Base-by-base conservation (phyloP, 345 rosid genomes). In the Cardiospermum halicacabum region DNA sequence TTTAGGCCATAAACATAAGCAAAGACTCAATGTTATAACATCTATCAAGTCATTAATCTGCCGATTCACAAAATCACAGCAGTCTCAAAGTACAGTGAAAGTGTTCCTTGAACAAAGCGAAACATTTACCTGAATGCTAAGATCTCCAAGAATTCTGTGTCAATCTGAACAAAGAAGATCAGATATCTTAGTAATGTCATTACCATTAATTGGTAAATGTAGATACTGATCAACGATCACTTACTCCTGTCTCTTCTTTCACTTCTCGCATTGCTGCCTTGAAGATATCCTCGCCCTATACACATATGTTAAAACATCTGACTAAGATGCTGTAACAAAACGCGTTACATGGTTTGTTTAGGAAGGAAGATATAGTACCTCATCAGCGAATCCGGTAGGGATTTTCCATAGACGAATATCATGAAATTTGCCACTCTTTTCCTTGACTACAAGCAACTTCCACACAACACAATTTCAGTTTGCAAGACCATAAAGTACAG, bases 201-300 rank as follows among this genome's bases (percentile, higher is more conserved):
- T 7, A 40, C 47, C 49, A 21, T 48, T 15, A 21, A 19, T 25
- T 15, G 32, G 24, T 24, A 58, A 53, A 62, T 8, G 26, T 63
- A 30, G 25, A 55, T 51, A 11, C 28, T 30, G 19, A 49, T 43
- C 32, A 36, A 53, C 30, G 12, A 62, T 37, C 57, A 69, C 92
- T 73, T 75, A 88, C 96, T 43, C 91, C 88, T 21, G 97, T 91
- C 73, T 91, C 93, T 76, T 91, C 96, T 78, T 86, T 88, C 45
- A 86, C 93, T 85, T 91, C 97, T 76, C 97, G 76, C 31, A 49
- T 45, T 36, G 89, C 88, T 56, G 88, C 91, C 11, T 24, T 62
- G 22, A 72, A 78, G 60, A 91, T 79, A 48, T 86, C 97, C 73
- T 91, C 97, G 2, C 89, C 89, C 96, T 90, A 78, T n/a, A n/a